Evolutionary conservation across 2,329 filamentous ascomycete genomes (phyloP), one percentile per base, ranked within the genome.

Genomic region (Talaromyces rugulosus): DNA sequence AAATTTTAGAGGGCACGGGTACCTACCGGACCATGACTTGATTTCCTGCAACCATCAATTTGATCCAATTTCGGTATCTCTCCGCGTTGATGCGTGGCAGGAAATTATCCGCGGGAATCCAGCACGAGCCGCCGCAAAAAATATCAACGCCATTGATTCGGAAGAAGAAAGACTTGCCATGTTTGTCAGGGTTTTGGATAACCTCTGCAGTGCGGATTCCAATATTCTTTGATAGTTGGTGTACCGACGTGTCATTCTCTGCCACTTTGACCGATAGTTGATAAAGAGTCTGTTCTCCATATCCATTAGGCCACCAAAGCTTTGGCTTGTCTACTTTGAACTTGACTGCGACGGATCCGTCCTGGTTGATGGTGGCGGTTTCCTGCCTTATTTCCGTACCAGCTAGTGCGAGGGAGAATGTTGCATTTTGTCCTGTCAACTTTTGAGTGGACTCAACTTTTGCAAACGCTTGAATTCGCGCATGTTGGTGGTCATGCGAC

Each of bases 51-150:
- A 85, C 83, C 78, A 85, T 83, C 70, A 85, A 78, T 65, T 83
- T 75, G 30, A 89, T 77, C 85, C 85, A 89, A 61, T 82, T 82
- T 9, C 80, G 78, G 68, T 88, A 88, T 52, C 78, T 80, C 23
- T 82, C 78, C 9, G 77, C 71, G 0, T 76, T 80, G 50, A 88
- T 80, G 11, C 82, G 79, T 0, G 85, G 82, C 1, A 85, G 81
- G 64, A 88, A 82, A 59, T 79, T 86, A 67, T 89, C 85, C 0
- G 83, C 84, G 2, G 87, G 86, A 58, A 89, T 89, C 86, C 87
- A 89, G 70, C 86, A 84, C 16, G 85, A 86, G 8, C 86, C 87
- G 47, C 86, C 85, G 60, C 84, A 87, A 70, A 88, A 88, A 6
- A 87, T 81, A 72, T 88, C 82, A 56, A 87, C 76, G 3, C 85